Conservation (phyloP, 23 red algal genomes). For the Agarophyton chilense region DNA sequence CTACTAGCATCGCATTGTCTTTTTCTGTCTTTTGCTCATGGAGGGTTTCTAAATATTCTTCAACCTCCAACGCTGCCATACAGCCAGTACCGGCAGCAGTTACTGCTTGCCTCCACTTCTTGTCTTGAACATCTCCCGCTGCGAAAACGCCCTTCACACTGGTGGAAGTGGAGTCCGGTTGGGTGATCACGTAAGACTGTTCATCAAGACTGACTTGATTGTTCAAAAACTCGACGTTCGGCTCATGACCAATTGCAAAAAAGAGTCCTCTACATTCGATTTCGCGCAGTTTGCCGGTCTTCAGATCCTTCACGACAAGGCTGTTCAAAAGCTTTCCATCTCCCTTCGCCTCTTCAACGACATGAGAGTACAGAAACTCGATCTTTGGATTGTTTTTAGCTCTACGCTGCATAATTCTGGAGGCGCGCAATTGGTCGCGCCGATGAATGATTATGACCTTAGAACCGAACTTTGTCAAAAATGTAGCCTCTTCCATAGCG, state of each 20-base stretch:
- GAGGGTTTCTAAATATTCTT: conserved; percentile 71
- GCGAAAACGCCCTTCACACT: conserved; percentile 93
- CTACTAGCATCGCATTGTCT: not conserved
- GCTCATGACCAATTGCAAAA: conserved; percentile 96
- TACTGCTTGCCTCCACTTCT: conserved; percentile 91
- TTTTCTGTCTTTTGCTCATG: conserved; percentile 20
- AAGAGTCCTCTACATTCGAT: conserved; percentile 84
- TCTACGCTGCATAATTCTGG: conserved; percentile 94
- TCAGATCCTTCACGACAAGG: conserved; percentile 77
- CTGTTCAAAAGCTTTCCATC: conserved; percentile 77
- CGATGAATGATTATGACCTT: conserved; percentile 88
- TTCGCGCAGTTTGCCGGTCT: conserved; percentile 33
- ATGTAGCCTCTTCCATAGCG: conserved; percentile 96
- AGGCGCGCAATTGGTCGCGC: conserved; percentile 86
- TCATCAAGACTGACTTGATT: conserved; percentile 80
- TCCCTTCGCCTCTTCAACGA: conserved; percentile 82
- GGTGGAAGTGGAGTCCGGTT: conserved; percentile 88
- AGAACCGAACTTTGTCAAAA: conserved; percentile 91
- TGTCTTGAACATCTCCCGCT: conserved; percentile 93
- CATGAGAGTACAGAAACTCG: conserved; percentile 78
- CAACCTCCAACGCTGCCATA: conserved; percentile 95
- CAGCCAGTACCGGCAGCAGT: conserved; percentile 94
- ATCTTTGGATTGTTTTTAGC: conserved; percentile 79
- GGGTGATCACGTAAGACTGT: conserved; percentile 86
- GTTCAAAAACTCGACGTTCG: conserved; percentile 83